Conservation (phyloP, 305 asterid genomes). For the Salvia sclarea region DNA sequence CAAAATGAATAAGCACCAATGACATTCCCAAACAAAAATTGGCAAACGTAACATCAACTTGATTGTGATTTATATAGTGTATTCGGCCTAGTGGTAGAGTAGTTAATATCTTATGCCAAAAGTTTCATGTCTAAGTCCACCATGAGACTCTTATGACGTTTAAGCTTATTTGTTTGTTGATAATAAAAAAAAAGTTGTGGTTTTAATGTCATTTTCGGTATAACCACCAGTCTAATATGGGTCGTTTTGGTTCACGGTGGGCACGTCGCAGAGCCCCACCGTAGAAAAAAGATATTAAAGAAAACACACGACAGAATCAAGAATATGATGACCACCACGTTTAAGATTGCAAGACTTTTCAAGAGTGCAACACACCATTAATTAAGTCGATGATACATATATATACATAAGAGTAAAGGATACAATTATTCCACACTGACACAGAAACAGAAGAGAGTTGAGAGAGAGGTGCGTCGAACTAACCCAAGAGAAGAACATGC, state of each 20-base stretch:
- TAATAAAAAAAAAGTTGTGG: no score
- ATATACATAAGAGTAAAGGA: background rate
- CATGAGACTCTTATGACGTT: no score
- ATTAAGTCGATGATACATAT: background rate
- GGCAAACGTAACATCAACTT: background rate
- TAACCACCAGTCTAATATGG: slow-evolving; percentile 38
- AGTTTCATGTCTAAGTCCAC: no score
- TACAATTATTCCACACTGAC: background rate
- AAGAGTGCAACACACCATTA: slow-evolving; percentile 17
- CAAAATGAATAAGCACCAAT: background rate
- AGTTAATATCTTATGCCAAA: no score
- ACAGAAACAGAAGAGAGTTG: slow-evolving; percentile 18
- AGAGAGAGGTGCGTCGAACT: slow-evolving; percentile 10
- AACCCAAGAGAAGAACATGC: slow-evolving; percentile 28
- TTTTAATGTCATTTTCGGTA: slow-evolving; percentile 24
- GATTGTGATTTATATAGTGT: slow-evolving; percentile 11
- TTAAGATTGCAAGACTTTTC: slow-evolving; percentile 24
- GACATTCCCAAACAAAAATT: background rate
- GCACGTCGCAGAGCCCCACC: slow-evolving; percentile 58
- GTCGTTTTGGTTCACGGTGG: slow-evolving; percentile 44
- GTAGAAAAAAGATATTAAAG: slow-evolving; percentile 26
- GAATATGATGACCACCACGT: slow-evolving; percentile 39
- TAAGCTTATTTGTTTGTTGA: no score
- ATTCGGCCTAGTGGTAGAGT: no score
- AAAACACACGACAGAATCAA: slow-evolving; percentile 20